Evolutionary conservation across 305 asterid genomes (phyloP), one percentile per base, ranked within the genome.

Genomic region (Withania somnifera): DNA sequence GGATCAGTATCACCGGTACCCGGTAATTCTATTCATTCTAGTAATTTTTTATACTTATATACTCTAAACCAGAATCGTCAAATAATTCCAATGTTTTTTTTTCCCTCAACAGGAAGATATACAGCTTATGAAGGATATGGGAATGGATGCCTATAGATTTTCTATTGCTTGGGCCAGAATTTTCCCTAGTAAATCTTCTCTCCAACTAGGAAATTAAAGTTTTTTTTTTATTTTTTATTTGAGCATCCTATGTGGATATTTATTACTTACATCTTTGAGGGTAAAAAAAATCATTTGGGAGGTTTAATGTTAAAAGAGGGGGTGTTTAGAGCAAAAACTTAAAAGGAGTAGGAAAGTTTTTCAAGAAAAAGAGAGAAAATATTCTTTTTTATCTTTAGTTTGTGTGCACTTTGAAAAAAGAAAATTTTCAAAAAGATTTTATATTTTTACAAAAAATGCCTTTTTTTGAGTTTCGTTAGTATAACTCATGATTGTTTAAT

Each of bases 131-230:
- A 95, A 94, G 87, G 90, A 87, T 57, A 87, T 95, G 96, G 98
- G 99, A 82, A 89, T 94, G 97, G 98, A 95, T 92, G 99, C 97
- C 80, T 95, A 91, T 78, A 89, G 98, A 82, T 89, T 95, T 76
- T 94, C 99, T 20, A 94, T 95, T 84, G 93, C 99, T 30, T 94
- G 99, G 99, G 82, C 98, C 76, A 89, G 99, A 82, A 89, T 94
- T 40, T 94, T 85, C 84, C 99, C 99, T 3, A 89, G 99, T 95
- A 89, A 89, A 36, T 66, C n/a, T 30, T 20, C 57, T 14, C 1
- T 28, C 14, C 17, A 6, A 30, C 34, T 30, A 30, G 34, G 34
- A 30, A 30, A 30, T n/a, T n/a, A 30, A 30, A 30, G 3, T 1
- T 30, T 7, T 11, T 73, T 28, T 66, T 5, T 5, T 71, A 22